These are phyloP conservation scores for Botryotinia globosa DNA, from an alignment of 2,329 filamentous ascomycete species.

Conservation along the genomic window DNA sequence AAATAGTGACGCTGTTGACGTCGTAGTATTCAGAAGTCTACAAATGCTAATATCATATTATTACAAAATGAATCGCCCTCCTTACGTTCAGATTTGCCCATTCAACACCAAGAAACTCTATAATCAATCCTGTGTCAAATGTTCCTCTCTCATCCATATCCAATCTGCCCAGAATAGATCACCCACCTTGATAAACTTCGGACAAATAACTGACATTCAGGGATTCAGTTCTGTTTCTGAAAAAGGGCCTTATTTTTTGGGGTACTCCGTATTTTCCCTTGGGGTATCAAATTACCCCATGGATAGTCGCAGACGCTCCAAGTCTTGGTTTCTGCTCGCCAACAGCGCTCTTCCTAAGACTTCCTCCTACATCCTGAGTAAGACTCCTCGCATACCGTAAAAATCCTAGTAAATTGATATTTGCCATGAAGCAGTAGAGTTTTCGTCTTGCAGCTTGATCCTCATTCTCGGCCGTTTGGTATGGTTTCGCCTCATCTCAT, in stretches of 20 bases:
- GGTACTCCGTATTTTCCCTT: constrained; percentile 15
- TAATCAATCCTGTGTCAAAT: neutral
- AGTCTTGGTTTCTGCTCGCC: constrained; percentile 1
- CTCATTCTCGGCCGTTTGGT: neutral
- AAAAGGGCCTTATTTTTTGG: constrained; percentile 12
- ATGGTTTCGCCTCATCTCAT: constrained; percentile 13
- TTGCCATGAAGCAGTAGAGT: neutral
- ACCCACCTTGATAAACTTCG: constrained; percentile 13
- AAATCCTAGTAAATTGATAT: neutral
- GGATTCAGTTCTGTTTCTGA: neutral
- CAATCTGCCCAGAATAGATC: neutral
- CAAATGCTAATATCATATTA: neutral
- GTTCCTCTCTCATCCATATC: neutral
- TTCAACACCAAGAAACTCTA: neutral
- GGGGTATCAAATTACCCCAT: constrained; percentile 11
- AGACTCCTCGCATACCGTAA: neutral
- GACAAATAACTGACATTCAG: constrained; percentile 1
- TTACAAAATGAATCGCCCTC: neutral
- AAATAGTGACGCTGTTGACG: neutral
- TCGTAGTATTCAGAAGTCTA: neutral
- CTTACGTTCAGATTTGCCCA: neutral
- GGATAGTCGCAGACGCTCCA: neutral
- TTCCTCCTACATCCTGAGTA: neutral
- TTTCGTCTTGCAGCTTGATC: constrained; percentile 3
- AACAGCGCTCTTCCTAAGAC: neutral